Conservation (phyloP, 345 rosid species). For the Eucalyptus marginata region DNA sequence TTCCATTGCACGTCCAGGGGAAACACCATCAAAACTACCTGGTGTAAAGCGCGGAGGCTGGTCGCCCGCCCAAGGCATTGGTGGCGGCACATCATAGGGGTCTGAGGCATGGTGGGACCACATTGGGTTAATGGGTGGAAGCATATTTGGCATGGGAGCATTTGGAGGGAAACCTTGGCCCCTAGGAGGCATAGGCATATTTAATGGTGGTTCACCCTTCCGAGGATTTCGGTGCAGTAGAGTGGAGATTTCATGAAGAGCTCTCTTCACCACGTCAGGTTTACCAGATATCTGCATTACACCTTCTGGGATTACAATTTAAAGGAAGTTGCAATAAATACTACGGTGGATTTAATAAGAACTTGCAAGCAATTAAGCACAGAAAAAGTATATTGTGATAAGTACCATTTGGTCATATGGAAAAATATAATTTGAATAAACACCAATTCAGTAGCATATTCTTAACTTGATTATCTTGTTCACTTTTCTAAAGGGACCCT, state of each 20-base stretch:
- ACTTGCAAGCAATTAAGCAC: neutral
- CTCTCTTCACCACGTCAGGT: slow-evolving; percentile 29
- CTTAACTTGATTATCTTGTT: neutral
- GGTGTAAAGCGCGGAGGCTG: slow-evolving; percentile 14
- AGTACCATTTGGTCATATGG: neutral
- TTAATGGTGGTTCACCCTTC: slow-evolving; percentile 24
- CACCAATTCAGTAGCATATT: neutral
- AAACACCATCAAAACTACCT: slow-evolving; percentile 16
- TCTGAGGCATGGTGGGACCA: slow-evolving; percentile 17
- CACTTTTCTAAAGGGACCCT: neutral
- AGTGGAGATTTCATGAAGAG: slow-evolving; percentile 43
- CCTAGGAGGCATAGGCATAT: slow-evolving; percentile 10
- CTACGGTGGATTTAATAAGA: neutral
- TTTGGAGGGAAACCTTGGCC: slow-evolving; percentile 13
- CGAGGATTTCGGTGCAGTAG: slow-evolving; percentile 45
- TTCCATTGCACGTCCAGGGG: slow-evolving; percentile 25
- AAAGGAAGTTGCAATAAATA: neutral
- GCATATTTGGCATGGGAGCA: slow-evolving; percentile 11
- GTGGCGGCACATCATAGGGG: slow-evolving; percentile 13
- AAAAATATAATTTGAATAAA: neutral
- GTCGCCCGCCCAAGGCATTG: slow-evolving; percentile 13
- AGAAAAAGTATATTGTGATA: neutral
- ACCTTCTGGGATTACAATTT: neutral
- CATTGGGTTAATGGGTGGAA: slow-evolving; percentile 12
- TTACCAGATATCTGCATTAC: slow-evolving; percentile 54